Evolutionary conservation across 257 asterid genomes (phyloP).

Genomic region (Solanum peruvianum): DNA sequence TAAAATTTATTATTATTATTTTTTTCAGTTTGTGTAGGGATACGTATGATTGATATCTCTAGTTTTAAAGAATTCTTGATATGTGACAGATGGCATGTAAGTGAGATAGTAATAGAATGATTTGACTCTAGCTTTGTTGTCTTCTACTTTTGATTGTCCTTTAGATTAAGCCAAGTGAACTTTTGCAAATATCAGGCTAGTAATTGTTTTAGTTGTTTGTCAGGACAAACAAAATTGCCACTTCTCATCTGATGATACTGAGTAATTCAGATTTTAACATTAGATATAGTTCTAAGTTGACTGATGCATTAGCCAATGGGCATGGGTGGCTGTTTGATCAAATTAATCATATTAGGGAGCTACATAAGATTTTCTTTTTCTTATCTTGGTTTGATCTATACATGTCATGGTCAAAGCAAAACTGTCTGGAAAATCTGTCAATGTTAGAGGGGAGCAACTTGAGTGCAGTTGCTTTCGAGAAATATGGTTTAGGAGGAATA

Average conservation of each 20-base stretch:
- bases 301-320: not conserved
- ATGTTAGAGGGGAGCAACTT: not conserved
- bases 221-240: not conserved
- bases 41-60: not conserved
- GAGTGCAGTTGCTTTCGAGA: not conserved
- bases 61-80: not conserved
- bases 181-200: not conserved
- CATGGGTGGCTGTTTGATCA: not conserved
- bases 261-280: not conserved
- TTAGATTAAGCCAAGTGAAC: not conserved
- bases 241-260: not conserved
- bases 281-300: not conserved
- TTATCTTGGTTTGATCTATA: not conserved
- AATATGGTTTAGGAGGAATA: not conserved
- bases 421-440: not conserved
- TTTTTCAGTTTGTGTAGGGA: not conserved
- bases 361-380: not conserved
- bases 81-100: not conserved
- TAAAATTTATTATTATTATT: not conserved
- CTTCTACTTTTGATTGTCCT: not conserved
- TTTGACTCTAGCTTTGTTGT: not conserved
- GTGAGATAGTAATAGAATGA: not conserved
- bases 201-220: not conserved
- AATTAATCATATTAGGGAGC: not conserved
- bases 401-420: not conserved